A percentile compares a stretch with the other conserved stretches of the same genome.
phyloP scores from a whole-genome alignment of 1,284 basidiomycete species.

The Chalciporus sp. region DNA sequence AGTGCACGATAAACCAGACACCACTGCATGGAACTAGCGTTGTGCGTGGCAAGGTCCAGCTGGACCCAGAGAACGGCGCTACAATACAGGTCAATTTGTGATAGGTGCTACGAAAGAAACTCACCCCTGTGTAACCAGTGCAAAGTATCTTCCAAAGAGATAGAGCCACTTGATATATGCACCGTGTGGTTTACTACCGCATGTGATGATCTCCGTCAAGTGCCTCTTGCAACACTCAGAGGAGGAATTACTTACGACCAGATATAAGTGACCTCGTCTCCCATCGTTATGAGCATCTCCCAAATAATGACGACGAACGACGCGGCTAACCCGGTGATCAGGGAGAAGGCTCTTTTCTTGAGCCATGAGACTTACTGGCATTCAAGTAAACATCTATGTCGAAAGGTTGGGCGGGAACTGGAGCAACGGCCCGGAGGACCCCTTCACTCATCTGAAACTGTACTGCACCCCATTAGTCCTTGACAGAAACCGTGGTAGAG shows the following conservation, averaged over 20 bases:
- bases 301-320: background rate
- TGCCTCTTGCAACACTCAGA: background rate
- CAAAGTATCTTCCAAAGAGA: conserved; percentile 20
- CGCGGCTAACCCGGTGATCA: background rate
- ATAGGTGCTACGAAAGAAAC: background rate
- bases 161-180: conserved; percentile 25
- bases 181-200: background rate
- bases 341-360: too few species aligned
- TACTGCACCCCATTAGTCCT: too few species aligned
- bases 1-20: conserved; percentile 17
- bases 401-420: too few species aligned
- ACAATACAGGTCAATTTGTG: background rate
- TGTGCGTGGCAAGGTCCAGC: background rate
- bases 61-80: conserved; percentile 7
- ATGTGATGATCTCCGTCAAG: too few species aligned
- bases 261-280: background rate
- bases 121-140: conserved; percentile 20
- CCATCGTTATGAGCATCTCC: background rate
- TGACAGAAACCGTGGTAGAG: too few species aligned
- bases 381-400: too few species aligned
- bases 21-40: background rate
- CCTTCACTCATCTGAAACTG: too few species aligned
- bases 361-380: too few species aligned
- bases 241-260: background rate
- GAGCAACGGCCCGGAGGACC: too few species aligned